Conservation (phyloP, 768 basidiomycete genomes). For the Leccinum truebloodii region DNA sequence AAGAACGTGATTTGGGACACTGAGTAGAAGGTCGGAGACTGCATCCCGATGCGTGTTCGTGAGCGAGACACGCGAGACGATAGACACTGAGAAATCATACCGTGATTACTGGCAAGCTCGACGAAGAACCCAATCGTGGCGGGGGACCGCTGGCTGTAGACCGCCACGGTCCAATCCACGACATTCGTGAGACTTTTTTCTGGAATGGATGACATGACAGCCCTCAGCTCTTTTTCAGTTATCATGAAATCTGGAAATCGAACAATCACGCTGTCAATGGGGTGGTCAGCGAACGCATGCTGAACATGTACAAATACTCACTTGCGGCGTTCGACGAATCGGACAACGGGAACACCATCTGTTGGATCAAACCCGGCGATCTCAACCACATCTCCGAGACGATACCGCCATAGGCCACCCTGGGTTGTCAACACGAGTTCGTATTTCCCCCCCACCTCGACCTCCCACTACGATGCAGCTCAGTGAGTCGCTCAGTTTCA, state of each 20-base stretch:
- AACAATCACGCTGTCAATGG: slow-evolving; percentile 1
- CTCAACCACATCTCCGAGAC: slow-evolving; percentile 24
- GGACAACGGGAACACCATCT: slow-evolving; percentile 21
- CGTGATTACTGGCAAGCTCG: slow-evolving; percentile 9
- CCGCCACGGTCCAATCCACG: slow-evolving; percentile 18
- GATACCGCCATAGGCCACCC: slow-evolving; percentile 26
- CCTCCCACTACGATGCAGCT: slow-evolving; percentile 20
- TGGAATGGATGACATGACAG: neutral
- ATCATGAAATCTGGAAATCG: slow-evolving; percentile 16
- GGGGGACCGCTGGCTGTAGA: slow-evolving; percentile 9
- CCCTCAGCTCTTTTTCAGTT: slow-evolving; percentile 14
- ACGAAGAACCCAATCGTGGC: slow-evolving; percentile 19
- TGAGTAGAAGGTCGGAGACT: slow-evolving; percentile 1
- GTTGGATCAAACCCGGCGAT: slow-evolving; percentile 20
- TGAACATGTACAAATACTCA: neutral
- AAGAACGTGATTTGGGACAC: slow-evolving; percentile 8
- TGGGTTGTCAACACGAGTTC: slow-evolving; percentile 21
- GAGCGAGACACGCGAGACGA: neutral
- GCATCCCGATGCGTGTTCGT: neutral
- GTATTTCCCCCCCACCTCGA: slow-evolving; percentile 14
- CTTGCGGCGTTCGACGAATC: slow-evolving; percentile 19
- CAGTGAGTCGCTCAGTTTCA: neutral
- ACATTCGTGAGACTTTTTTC: neutral
- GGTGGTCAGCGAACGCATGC: neutral
- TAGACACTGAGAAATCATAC: neutral